Evolutionary conservation across 2,329 filamentous ascomycete species (phyloP).

Genomic region (Dichotomopilus funicola): DNA sequence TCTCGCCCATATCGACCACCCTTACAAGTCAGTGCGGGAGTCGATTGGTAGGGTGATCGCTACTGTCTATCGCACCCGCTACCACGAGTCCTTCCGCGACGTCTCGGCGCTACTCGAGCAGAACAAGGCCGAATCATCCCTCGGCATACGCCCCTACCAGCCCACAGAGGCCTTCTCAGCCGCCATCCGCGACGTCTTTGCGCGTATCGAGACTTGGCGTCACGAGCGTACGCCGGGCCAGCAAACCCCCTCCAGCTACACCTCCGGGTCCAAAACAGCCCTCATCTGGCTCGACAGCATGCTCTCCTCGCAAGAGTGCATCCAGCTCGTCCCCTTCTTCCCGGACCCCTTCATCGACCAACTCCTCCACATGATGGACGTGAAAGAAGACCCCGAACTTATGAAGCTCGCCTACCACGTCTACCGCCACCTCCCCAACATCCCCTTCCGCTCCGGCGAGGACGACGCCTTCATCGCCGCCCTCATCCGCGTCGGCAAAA

Average conservation of each 20-base stretch:
- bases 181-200: constrained; percentile 70
- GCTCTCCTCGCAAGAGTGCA: constrained; percentile 87
- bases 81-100: constrained; percentile 87
- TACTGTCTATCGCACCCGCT: constrained; percentile 81
- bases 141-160: constrained; percentile 78
- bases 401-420: constrained; percentile 94
- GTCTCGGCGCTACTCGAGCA: constrained; percentile 67
- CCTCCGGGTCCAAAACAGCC: constrained; percentile 91
- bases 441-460: constrained; percentile 82
- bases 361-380: constrained; percentile 98
- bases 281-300: constrained; percentile 91
- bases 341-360: constrained; percentile 83
- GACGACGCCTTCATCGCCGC: constrained; percentile 78
- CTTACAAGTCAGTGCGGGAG: constrained; percentile 95
- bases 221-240: constrained; percentile 77
- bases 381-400: constrained; percentile 95
- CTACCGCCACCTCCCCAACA: constrained; percentile 91
- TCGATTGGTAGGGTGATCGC: constrained; percentile 86
- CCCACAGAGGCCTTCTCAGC: constrained; percentile 66
- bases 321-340: constrained; percentile 85
- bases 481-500: constrained; percentile 80
- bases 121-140: constrained; percentile 73
- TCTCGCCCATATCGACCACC: constrained; percentile 85
- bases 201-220: constrained; percentile 78
- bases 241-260: constrained; percentile 90